Evolutionary conservation across 176 grass and related monocot species (phyloP).

Genomic region (Eremochloa ophiuroides): DNA sequence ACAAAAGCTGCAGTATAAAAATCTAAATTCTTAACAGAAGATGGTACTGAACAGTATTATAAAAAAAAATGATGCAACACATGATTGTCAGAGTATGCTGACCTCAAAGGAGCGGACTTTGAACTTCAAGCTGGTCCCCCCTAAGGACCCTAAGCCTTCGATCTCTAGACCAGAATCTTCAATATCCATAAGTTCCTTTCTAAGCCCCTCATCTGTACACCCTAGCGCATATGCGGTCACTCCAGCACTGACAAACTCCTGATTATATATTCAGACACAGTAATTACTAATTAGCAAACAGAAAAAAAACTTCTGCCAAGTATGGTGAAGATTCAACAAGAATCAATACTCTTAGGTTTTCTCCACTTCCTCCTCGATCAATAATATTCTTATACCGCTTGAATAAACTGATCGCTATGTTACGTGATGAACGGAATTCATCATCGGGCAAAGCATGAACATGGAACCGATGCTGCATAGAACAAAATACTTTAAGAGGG

Average conservation of each 20-base stretch:
- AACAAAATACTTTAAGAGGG: background rate
- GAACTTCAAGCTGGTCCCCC: conserved; percentile 63
- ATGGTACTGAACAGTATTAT: background rate
- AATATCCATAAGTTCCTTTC: conserved; percentile 78
- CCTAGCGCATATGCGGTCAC: conserved; percentile 91
- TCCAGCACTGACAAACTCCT: conserved; percentile 87
- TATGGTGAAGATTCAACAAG: conserved; percentile 15
- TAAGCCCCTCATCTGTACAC: conserved; percentile 89
- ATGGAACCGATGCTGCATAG: conserved; percentile 67
- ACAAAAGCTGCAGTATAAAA: conserved; percentile 2
- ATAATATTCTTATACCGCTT: conserved; percentile 82
- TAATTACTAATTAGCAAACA: background rate
- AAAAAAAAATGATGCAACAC: background rate
- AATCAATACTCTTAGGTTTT: conserved; percentile 72
- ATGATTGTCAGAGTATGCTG: background rate
- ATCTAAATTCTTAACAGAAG: background rate
- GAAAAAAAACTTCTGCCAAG: background rate
- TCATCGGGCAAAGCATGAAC: conserved; percentile 69
- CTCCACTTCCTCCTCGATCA: conserved; percentile 78
- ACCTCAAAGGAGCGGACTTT: conserved; percentile 74
- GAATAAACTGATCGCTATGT: conserved; percentile 84
- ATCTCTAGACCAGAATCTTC: conserved; percentile 73
- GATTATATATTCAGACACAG: conserved; percentile 16
- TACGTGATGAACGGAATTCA: conserved; percentile 77
- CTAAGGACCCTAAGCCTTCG: conserved; percentile 57